These are phyloP conservation scores for Saururus chinensis DNA, from an alignment of 164 flowering plant species.

Conservation along the genomic window DNA sequence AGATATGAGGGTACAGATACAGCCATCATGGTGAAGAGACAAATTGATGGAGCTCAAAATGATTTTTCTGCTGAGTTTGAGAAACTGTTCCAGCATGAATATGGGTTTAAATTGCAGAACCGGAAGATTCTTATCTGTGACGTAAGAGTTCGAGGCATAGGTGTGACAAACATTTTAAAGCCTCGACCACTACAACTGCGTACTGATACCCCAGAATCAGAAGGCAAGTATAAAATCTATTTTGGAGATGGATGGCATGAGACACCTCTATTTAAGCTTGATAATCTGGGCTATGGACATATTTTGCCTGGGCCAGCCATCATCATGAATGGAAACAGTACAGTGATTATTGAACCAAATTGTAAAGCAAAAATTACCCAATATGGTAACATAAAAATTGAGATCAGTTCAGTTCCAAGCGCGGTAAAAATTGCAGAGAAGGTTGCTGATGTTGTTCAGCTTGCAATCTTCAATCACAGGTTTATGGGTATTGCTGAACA, in stretches of 20 bases:
- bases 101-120: conserved; percentile 80
- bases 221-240: conserved; percentile 55
- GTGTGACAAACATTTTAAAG: conserved; percentile 81
- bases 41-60: conserved; percentile 19
- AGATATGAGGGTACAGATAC: conserved; percentile 98
- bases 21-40: conserved; percentile 85
- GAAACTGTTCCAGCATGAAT: conserved; percentile 76
- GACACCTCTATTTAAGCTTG: conserved; percentile 78
- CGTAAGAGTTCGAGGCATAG: conserved; percentile 87
- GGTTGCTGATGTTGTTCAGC: conserved; percentile 92
- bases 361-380: conserved; percentile 72
- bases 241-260: conserved; percentile 66
- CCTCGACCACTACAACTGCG: conserved; percentile 34
- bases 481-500: conserved; percentile 99
- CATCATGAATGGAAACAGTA: conserved; percentile 94
- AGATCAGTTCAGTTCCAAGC: conserved; percentile 37
- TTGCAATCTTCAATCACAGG: conserved; percentile 89
- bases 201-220: conserved; percentile 34
- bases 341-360: conserved; percentile 85
- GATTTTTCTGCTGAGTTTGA: conserved; percentile 73
- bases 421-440: conserved; percentile 37
- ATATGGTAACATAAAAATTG: conserved; percentile 82
- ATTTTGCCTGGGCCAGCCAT: conserved; percentile 70
- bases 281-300: conserved; percentile 65
- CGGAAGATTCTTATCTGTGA: conserved; percentile 79